Evolutionary conservation across 257 asterid genomes (phyloP).

Genomic region (Rhazya stricta): DNA sequence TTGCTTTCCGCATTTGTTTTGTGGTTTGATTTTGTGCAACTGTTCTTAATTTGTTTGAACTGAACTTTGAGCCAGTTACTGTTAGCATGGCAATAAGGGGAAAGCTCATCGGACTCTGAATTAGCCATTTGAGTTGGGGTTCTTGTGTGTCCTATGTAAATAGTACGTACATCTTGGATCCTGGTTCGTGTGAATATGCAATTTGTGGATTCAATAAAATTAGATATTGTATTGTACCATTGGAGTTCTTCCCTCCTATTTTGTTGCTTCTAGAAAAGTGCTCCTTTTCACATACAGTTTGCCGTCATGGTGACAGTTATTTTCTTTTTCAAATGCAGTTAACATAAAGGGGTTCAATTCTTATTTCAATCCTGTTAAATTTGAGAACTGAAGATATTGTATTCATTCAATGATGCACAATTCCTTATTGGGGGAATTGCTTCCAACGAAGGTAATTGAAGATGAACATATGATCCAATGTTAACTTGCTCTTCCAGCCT

Average conservation of each 20-base stretch:
- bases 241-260: background rate
- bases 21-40: conserved; percentile 5
- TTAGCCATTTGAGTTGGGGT: conserved; percentile 31
- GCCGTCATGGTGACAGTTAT: no score
- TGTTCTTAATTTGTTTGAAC: conserved; percentile 15
- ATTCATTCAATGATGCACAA: no score
- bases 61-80: conserved; percentile 10
- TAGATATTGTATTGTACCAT: background rate
- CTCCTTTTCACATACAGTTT: background rate
- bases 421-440: no score
- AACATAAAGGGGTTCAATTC: no score
- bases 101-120: conserved; percentile 9
- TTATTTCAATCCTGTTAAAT: no score
- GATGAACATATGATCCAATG: no score
- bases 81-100: conserved; percentile 36
- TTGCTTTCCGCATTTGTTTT: conserved; percentile 4
- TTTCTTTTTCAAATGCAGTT: no score
- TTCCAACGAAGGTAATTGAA: no score
- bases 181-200: conserved; percentile 12
- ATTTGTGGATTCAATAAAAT: conserved; percentile 11
- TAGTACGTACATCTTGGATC: conserved; percentile 4
- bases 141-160: conserved; percentile 36
- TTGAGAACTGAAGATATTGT: no score
- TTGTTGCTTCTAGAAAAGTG: background rate
- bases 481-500: no score